These are phyloP conservation scores for Trichoderma pleuroti DNA, from an alignment of 2,329 filamentous ascomycete species.

Conservation along the genomic window DNA sequence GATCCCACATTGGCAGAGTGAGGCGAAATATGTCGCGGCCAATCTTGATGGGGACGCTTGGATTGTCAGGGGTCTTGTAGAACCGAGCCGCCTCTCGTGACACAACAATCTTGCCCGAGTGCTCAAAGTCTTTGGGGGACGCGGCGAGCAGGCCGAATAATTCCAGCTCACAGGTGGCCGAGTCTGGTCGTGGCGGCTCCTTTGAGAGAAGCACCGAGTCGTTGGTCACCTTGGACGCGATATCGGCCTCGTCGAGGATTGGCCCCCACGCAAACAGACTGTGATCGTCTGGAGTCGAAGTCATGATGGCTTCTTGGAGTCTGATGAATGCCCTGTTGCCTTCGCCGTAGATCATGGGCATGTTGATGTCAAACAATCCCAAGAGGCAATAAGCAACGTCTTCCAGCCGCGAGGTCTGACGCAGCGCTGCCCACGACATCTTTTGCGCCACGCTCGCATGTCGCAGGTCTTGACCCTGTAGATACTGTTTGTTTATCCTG, in stretches of 20 bases:
- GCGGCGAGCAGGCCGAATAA: not conserved
- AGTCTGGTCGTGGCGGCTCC: not conserved
- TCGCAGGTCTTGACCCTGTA: not conserved
- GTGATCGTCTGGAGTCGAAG: not conserved
- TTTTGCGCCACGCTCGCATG: not conserved
- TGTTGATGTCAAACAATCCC: not conserved
- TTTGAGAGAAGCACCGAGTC: not conserved
- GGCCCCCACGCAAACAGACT: not conserved
- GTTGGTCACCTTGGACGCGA: not conserved
- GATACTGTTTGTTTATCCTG: not conserved
- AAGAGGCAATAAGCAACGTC: not conserved
- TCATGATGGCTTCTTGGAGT: not conserved
- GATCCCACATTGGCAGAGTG: not conserved
- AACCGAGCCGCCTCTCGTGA: not conserved
- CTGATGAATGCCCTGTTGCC: not conserved
- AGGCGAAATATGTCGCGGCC: not conserved
- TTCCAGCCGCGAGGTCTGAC: not conserved
- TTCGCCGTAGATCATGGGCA: not conserved
- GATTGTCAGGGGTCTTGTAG: not conserved
- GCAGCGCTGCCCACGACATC: not conserved
- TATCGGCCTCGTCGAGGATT: not conserved
- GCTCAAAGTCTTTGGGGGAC: not conserved
- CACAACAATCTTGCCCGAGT: not conserved
- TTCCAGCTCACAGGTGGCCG: not conserved
- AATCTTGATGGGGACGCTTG: not conserved